Base-by-base conservation (phyloP, 202 grass and related monocot genomes). In the Panicum virgatum region DNA sequence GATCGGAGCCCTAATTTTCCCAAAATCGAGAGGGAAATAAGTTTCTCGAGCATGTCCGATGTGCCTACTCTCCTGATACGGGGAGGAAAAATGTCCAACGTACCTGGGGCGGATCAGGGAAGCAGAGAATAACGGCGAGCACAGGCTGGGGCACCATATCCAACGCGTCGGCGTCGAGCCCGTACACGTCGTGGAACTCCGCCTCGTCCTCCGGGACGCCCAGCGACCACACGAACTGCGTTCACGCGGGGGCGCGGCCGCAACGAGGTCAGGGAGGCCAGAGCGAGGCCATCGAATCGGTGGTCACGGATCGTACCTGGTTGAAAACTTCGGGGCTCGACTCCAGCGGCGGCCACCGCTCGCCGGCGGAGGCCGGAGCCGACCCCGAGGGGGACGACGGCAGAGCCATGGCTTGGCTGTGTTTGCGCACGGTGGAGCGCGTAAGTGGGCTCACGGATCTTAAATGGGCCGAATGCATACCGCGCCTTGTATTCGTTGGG, bases 121-220 rank as follows among this genome's bases (percentile, higher is more conserved):
- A 92, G 69, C 87, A 88, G 51, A 92, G 76, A 48, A 89, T 13
- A 62, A 87, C 84, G 5, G 87, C 90, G 32, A 92, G 25, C 32
- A 87, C 87, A 34, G 90, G 84, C 66, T 84, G 87, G 36, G 90
- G 90, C 22, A 89, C 90, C 84, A 78, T 86, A 38, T 38, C 72
- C 71, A 92, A 51, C 60, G 64, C 76, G 7, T 89, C 80, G 0
- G 40, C 51, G 27, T 89, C 90, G 4, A 92, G 48, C 0, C 84
- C 84, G 76, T 92, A 92, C 16, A 92, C 87, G 32, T 92, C 87
- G 66, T 86, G 81, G 76, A 92, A 84, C 58, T 92, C 87, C n/a
- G 57, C 84, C 57, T 76, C 83, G 42, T 67, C 86, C 76, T 50
- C 80, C 50, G 76, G 87, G 5, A 89, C 87, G 6, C 90, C 90